phyloP scores from a whole-genome alignment of 2,329 filamentous ascomycete species.

The Cercospora sp. region DNA sequence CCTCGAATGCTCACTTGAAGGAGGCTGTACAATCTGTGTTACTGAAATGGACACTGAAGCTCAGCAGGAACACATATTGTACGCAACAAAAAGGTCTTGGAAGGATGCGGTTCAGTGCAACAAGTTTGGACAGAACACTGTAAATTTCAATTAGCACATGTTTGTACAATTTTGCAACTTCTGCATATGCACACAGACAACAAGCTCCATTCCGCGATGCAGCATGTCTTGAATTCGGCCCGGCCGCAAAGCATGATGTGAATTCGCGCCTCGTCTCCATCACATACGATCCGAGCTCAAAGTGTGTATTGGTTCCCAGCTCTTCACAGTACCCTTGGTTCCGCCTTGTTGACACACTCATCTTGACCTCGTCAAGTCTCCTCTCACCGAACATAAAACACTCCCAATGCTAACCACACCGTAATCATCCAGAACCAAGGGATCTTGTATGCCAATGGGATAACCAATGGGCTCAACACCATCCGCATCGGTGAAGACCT shows the following conservation, averaged over 20 bases:
- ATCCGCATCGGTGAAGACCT: slow-evolving; percentile 21
- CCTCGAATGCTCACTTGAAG: neutral
- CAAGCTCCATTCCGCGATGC: neutral
- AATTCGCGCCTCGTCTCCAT: neutral
- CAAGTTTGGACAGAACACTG: neutral
- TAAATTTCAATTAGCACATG: neutral
- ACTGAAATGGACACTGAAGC: neutral
- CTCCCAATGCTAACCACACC: slow-evolving; percentile 2
- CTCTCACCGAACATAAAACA: slow-evolving; percentile 13
- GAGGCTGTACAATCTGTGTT: neutral
- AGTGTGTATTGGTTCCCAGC: neutral
- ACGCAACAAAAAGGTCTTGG: neutral
- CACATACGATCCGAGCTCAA: neutral
- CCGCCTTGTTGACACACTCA: neutral
- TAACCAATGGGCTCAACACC: slow-evolving; percentile 10
- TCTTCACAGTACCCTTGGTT: neutral
- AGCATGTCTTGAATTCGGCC: neutral
- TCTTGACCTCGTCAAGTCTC: neutral
- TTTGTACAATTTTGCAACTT: neutral
- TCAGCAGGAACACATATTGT: neutral
- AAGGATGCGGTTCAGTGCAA: neutral
- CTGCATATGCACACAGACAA: neutral
- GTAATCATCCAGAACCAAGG: neutral
- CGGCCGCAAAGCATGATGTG: neutral
- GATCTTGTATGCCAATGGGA: neutral